Evolutionary conservation across 108 stramenopile genomes (phyloP), one percentile per base, ranked within the genome.

Genomic region (Mediolabrus comicus): DNA sequence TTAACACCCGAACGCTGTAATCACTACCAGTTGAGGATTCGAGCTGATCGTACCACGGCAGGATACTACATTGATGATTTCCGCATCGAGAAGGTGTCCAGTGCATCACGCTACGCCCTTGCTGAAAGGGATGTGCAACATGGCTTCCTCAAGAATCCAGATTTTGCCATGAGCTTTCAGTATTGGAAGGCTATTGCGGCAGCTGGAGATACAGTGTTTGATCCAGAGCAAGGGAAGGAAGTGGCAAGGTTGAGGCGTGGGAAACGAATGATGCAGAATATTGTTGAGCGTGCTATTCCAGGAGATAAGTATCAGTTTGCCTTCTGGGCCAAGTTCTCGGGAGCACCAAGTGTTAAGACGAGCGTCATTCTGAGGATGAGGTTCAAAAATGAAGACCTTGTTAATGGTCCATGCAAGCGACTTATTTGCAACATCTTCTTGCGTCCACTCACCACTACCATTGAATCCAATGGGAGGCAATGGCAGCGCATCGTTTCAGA

Each of bases 11-110:
- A 51, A 26, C 13, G 25, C 11, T 77, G 76, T 41, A 77, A 77
- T 24, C 68, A 77, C 32, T 77, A 69, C 49, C 76, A 77, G 27
- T 58, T 77, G 27, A 33, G 76, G 51, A 70, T 77, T 27, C 56
- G 57, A 26, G 16, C 69, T 33, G 46, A 54, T 16, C 39, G 32
- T 12, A 58, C 67, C 16, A 28, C 34, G 14, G 59, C 69, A 4
- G 69, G 69, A 29, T 77, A 51, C 19, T 58, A 60, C 24, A 16
- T 77, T 49, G 76, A 77, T 33, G 64, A 77, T 52, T 68, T 77
- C 26, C 29, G n/a, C 6, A 30, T 77, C 10, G 53, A 69, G 38
- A 65, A 58, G 56, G 52, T 69, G n/a, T 9, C 38, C 11, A 28
- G 27, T 22, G n/a, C 19, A n/a, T 49, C 46, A n/a, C 1, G 6